These are phyloP conservation scores for Tubosaeta sp. DNA, from an alignment of 768 basidiomycete genomes.

Conservation along the genomic window DNA sequence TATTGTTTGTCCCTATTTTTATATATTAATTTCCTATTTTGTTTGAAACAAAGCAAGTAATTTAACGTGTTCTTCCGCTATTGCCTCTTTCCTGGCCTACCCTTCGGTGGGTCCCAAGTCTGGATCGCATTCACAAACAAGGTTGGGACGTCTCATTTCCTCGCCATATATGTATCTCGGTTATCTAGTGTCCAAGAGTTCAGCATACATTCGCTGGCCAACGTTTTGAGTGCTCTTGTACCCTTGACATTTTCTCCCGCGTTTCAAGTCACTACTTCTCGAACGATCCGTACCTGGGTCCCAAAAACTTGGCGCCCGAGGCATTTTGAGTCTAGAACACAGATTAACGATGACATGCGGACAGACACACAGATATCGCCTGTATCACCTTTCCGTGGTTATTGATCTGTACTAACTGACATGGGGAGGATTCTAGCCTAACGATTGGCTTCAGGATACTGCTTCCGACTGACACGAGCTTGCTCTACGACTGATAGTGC, in stretches of 20 bases:
- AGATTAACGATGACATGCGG: neutral
- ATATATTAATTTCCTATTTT: neutral
- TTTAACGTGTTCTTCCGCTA: neutral
- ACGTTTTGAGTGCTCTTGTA: neutral
- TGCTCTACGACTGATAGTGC: too few relatives aligned
- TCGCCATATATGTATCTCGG: neutral
- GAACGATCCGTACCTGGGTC: neutral
- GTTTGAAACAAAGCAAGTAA: neutral
- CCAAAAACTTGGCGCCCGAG: neutral
- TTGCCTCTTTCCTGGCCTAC: neutral
- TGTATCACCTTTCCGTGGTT: neutral
- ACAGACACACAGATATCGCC: neutral
- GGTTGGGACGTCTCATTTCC: neutral
- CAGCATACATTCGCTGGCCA: neutral
- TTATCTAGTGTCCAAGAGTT: neutral
- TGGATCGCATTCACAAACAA: too few relatives aligned
- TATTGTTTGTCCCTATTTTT: slow-evolving; percentile 16
- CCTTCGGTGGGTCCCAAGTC: too few relatives aligned
- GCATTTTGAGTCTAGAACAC: neutral
- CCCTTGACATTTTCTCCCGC: neutral
- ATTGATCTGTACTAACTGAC: neutral
- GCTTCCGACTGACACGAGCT: too few relatives aligned
- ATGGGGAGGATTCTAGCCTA: too few relatives aligned
- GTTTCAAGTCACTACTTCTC: neutral
- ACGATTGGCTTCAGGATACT: neutral